Conservation (phyloP, 75 land plant species). For the Chamaecyparis obtusa region DNA sequence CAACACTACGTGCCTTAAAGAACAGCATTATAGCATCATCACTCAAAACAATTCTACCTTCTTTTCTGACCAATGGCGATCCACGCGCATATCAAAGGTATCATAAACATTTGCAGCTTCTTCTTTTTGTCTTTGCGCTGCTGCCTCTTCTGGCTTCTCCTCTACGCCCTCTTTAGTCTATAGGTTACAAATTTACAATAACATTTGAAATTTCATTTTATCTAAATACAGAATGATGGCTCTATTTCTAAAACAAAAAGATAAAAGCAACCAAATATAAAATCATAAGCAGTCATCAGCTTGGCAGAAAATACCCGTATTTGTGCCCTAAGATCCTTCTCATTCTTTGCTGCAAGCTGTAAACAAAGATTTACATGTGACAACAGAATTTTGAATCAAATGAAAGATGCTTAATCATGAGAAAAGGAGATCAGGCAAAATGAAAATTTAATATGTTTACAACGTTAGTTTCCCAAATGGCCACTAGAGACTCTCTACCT, state of each 20-base stretch:
- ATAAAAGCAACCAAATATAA: not conserved
- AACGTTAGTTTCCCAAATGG: not conserved
- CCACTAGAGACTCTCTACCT: not conserved
- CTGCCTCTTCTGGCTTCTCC: slow-evolving; percentile 90
- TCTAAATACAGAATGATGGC: not conserved
- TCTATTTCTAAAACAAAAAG: not conserved
- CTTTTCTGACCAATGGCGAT: slow-evolving; percentile 97
- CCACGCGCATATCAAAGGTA: slow-evolving; percentile 96
- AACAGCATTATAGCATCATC: not conserved
- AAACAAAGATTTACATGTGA: not conserved
- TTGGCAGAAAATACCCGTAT: slow-evolving; percentile 42
- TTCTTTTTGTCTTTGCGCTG: slow-evolving; percentile 72
- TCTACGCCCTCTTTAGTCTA: slow-evolving; percentile 78
- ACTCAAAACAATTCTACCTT: slow-evolving; percentile 25
- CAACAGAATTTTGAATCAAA: not conserved
- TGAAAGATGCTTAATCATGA: not conserved
- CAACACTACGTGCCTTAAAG: not conserved
- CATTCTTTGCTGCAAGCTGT: slow-evolving; percentile 81
- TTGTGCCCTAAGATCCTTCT: slow-evolving; percentile 84
- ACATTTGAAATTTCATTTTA: not conserved
- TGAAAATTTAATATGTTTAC: not conserved
- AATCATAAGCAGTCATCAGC: not conserved
- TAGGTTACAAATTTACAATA: not conserved
- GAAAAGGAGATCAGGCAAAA: not conserved
- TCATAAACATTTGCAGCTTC: slow-evolving; percentile 88